Base-by-base conservation (phyloP, 352 stramenopile species). In the Globisporangium radiosum region DNA sequence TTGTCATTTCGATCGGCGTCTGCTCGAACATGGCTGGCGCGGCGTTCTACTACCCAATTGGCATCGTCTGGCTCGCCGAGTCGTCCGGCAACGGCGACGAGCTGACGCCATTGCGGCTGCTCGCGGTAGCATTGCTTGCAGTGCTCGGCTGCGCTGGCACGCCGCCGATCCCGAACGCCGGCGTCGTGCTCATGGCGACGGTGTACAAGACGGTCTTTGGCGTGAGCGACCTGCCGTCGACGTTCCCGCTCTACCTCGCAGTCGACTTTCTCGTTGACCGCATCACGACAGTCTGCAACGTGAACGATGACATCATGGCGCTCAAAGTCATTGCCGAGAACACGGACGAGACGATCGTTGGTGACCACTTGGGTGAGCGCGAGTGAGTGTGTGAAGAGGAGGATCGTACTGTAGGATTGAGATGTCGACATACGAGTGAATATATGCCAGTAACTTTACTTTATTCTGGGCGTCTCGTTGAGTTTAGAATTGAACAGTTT, bases 231-330 rank as follows among this genome's bases (percentile, higher is more conserved):
- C 50, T 85, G 45, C 76, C 81, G 15, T 66, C 68, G 8, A 85
- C 75, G 0, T 90, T 87, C 60, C 69, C 68, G 13, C 70, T 87
- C 5, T 76, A 86, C 47, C 57, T 87, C 17, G 72, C 81, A 1
- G 72, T 86, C 56, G 77, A 91, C 49, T 87, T 88, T 54, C 63
- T 91, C 33, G 67, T 77, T 9, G 79, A 90, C 37, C 83, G 83
- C 52, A 64, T 93, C 42, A 65, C 65, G n/a, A 83, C 81, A 0
- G 64, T 83, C 48, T 86, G 81, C 68, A 90, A 93, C 54, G 80
- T 93, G 7, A 88, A 88, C 56, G 83, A 89, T 52, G 83, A 91
- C 64, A 73, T 87, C 58, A 87, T 90, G 74, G 81, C 78, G 39
- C 73, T 90, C 47, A 86, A 87, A 60, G 71, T 87, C 42, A 87